These are phyloP conservation scores for Samsoniella hepiali DNA, from an alignment of 2,329 filamentous ascomycete species.

Conservation along the genomic window DNA sequence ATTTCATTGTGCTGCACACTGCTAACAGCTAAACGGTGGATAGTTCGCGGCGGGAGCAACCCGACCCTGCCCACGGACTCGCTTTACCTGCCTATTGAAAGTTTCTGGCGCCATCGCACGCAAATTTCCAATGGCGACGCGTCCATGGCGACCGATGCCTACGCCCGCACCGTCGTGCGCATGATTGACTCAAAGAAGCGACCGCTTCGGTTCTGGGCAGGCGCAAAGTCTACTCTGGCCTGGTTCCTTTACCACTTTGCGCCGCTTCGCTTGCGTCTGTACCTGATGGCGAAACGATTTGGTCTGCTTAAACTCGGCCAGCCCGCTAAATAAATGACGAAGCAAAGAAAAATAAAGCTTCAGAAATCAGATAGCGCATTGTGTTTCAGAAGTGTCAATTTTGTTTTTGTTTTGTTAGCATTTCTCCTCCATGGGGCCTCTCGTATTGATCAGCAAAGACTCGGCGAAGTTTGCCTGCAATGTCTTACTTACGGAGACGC, in stretches of 20 bases:
- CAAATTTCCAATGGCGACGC: conserved; percentile 7
- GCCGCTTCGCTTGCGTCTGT: conserved; percentile 11
- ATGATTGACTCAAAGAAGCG: conserved; percentile 20
- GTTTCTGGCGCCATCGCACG: conserved; percentile 21
- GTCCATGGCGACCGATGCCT: conserved; percentile 20
- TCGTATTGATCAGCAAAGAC: neutral
- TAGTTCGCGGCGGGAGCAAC: conserved; percentile 18
- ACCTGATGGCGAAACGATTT: conserved; percentile 14
- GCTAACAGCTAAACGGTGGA: neutral
- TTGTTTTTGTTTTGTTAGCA: too few species aligned
- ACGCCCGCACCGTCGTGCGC: conserved; percentile 20
- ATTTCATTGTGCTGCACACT: neutral
- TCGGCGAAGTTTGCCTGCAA: neutral
- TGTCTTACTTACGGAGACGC: too few species aligned
- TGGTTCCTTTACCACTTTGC: conserved; percentile 26
- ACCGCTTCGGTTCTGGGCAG: conserved; percentile 23
- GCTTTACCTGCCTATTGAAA: conserved; percentile 17
- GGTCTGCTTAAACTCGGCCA: conserved; percentile 4
- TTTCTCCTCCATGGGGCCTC: neutral
- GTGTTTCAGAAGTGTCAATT: neutral
- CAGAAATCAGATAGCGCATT: too few species aligned
- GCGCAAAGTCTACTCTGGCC: conserved; percentile 18
- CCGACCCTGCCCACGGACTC: conserved; percentile 19
- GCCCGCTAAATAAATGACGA: neutral
- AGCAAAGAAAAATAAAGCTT: neutral